Conservation (phyloP, 2,329 filamentous ascomycete genomes). For the Neonectria ditissima region DNA sequence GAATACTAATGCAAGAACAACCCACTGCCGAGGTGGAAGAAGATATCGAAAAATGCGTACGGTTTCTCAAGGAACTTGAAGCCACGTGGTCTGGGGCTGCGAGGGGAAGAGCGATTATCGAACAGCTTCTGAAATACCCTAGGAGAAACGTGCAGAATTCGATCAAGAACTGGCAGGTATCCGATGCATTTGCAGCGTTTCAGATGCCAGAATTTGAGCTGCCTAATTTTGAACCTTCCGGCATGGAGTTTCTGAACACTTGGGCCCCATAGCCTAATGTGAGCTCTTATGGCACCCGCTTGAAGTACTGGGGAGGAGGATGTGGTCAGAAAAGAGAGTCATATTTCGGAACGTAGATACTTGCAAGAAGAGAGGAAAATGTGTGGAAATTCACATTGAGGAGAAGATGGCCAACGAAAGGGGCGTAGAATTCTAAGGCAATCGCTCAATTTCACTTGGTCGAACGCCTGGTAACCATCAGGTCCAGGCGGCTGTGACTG, state of each 20-base stretch:
- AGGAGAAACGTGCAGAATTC: background rate
- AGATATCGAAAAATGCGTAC: constrained; percentile 38
- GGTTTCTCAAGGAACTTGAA: constrained; percentile 42
- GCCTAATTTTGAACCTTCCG: background rate
- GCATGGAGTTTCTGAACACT: background rate
- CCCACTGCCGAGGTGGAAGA: constrained; percentile 5
- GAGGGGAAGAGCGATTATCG: constrained; percentile 41
- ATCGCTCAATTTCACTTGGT: too few species aligned
- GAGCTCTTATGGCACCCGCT: too few species aligned
- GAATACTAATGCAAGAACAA: constrained; percentile 34
- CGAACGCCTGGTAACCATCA: too few species aligned
- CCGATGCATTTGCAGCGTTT: background rate
- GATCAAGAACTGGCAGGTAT: background rate
- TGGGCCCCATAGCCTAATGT: background rate
- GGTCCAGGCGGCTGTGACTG: too few species aligned
- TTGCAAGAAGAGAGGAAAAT: too few species aligned
- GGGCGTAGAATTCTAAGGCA: too few species aligned
- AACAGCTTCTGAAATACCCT: constrained; percentile 32
- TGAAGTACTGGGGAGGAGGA: too few species aligned
- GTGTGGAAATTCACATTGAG: too few species aligned
- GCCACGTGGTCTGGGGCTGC: constrained; percentile 41
- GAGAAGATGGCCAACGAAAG: too few species aligned
- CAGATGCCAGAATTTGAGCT: background rate
- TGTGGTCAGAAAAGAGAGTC: too few species aligned
- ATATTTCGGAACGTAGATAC: too few species aligned